A percentile compares a stretch with the other conserved stretches of the same genome.
phyloP scores from a whole-genome alignment of 148 eudicot genomes.

The Camellia lanceoleosa region DNA sequence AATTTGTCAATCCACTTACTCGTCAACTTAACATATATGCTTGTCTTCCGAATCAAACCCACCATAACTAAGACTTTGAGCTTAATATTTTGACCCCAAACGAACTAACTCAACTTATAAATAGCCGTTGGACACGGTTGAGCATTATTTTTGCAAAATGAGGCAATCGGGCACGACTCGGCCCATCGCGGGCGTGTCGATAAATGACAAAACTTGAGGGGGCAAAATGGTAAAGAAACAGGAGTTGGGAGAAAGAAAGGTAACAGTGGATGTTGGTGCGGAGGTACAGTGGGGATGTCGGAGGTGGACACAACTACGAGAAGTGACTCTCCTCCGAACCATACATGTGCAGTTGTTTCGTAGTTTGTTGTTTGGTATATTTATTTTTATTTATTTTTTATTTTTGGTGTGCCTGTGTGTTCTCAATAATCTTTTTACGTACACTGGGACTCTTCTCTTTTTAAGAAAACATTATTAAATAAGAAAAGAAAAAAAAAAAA shows the following conservation, averaged over 20 bases:
- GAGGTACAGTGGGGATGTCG: not conserved
- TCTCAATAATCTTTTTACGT: not conserved
- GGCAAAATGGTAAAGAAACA: conserved; percentile 6
- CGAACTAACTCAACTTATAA: too few relatives aligned
- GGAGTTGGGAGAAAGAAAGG: too few relatives aligned
- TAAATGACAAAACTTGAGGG: not conserved
- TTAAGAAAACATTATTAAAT: too few relatives aligned
- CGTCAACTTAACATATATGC: too few relatives aligned
- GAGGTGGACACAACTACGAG: not conserved
- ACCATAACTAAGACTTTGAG: too few relatives aligned
- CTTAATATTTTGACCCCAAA: too few relatives aligned
- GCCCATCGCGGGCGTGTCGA: not conserved
- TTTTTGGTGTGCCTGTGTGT: conserved; percentile 10
- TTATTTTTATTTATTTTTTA: conserved; percentile 7
- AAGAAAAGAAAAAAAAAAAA: not conserved
- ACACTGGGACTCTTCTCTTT: not conserved
- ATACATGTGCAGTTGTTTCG: not conserved
- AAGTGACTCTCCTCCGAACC: not conserved
- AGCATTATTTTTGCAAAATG: too few relatives aligned
- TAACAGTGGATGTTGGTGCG: not conserved
- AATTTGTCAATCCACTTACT: too few relatives aligned
- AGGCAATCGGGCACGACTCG: too few relatives aligned
- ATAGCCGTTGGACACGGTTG: too few relatives aligned
- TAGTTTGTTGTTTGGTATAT: not conserved
- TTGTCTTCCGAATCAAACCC: too few relatives aligned